These are phyloP conservation scores for Dentipellis fragilis DNA, from an alignment of 768 basidiomycete genomes.

Conservation along the genomic window DNA sequence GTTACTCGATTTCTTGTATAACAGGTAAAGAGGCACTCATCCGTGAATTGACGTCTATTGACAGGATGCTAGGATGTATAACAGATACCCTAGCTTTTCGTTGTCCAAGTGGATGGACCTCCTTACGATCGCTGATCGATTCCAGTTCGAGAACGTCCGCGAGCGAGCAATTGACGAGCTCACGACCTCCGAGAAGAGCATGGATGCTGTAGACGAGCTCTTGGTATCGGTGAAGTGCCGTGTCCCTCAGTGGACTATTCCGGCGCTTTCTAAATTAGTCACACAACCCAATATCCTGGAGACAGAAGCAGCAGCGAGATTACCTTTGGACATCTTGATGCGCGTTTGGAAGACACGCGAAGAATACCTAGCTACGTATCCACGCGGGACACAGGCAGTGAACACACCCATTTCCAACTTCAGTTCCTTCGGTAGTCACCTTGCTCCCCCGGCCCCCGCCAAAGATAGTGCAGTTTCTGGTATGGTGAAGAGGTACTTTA, in stretches of 20 bases:
- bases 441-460: too few relatives aligned
- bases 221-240: slow-evolving; percentile 11
- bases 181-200: not conserved
- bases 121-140: slow-evolving; percentile 10
- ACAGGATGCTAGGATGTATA: slow-evolving; percentile 7
- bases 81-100: not conserved
- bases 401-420: too few relatives aligned
- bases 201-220: slow-evolving; percentile 13
- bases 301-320: not conserved
- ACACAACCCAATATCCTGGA: slow-evolving; percentile 3
- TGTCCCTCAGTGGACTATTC: slow-evolving; percentile 14
- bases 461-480: not conserved
- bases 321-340: not conserved
- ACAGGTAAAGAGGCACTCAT: slow-evolving; percentile 4
- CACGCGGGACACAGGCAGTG: too few relatives aligned
- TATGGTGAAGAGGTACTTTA: not conserved
- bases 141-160: slow-evolving; percentile 8
- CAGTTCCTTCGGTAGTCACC: too few relatives aligned
- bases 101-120: slow-evolving; percentile 12
- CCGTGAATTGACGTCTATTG: not conserved
- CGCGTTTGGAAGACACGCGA: not conserved
- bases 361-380: not conserved
- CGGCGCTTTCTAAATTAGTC: slow-evolving; percentile 7
- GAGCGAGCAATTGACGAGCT: slow-evolving; percentile 11
- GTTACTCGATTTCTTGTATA: slow-evolving; percentile 14